Conservation (phyloP, 352 stramenopile species). For the Pythium chondricola region DNA sequence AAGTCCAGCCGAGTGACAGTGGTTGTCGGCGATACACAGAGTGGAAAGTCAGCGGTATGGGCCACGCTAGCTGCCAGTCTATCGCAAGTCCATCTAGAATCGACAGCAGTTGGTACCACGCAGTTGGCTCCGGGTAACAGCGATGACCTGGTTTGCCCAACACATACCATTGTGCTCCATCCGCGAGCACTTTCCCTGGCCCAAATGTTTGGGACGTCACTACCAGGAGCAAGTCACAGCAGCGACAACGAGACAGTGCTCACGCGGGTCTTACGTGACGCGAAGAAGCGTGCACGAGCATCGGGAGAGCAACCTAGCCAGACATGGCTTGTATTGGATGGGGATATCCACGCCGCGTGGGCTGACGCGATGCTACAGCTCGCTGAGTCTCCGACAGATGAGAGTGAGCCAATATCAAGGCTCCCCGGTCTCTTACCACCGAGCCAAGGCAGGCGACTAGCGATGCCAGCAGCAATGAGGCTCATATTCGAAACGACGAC, state of each 20-base stretch:
- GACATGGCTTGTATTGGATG: slow-evolving; percentile 68
- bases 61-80: slow-evolving; percentile 26
- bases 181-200: slow-evolving; percentile 32
- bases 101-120: no score
- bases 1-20: slow-evolving; percentile 21
- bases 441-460: slow-evolving; percentile 27
- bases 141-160: slow-evolving; percentile 7
- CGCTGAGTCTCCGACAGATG: slow-evolving; percentile 15
- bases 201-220: slow-evolving; percentile 22
- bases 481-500: slow-evolving; percentile 53
- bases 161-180: slow-evolving; percentile 30
- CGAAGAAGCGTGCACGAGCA: slow-evolving; percentile 23
- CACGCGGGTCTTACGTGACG: slow-evolving; percentile 32
- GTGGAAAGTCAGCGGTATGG: slow-evolving; percentile 56
- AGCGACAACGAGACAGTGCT: slow-evolving; percentile 31
- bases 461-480: slow-evolving; percentile 27
- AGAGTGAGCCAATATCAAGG: not conserved
- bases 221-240: not conserved
- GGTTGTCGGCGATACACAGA: slow-evolving; percentile 33
- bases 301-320: slow-evolving; percentile 13
- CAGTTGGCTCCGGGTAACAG: not conserved
- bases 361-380: slow-evolving; percentile 37
- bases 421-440: slow-evolving; percentile 27
- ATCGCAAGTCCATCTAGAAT: no score
- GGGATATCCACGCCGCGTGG: slow-evolving; percentile 41